Evolutionary conservation across 352 stramenopile genomes (phyloP).

Genomic region (Detonula confervacea): DNA sequence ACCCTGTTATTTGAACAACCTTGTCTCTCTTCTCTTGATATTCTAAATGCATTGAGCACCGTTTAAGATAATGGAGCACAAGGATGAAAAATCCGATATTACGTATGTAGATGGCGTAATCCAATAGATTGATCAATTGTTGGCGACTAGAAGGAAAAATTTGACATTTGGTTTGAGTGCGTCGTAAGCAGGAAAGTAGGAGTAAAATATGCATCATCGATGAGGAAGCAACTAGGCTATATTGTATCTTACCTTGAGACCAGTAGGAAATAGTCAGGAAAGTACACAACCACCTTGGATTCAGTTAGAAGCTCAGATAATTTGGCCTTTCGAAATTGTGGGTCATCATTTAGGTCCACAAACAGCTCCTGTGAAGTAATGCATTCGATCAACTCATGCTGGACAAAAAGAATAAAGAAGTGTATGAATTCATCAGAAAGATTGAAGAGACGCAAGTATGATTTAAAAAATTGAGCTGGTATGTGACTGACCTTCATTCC

Average conservation of each 20-base stretch:
- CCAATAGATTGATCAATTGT: conserved; percentile 71
- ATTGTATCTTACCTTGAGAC: conserved; percentile 44
- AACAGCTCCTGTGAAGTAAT: conserved; percentile 62
- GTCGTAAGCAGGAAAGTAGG: too few relatives aligned
- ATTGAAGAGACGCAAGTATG: not conserved
- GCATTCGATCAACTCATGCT: conserved; percentile 68
- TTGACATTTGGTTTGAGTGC: too few relatives aligned
- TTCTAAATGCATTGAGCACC: conserved; percentile 34
- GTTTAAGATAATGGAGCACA: conserved; percentile 36
- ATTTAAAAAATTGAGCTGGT: not conserved
- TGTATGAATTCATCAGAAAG: too few relatives aligned
- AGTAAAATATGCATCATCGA: too few relatives aligned
- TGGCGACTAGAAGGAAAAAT: conserved; percentile 35
- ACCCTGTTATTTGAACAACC: conserved; percentile 66
- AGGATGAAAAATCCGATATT: conserved; percentile 69
- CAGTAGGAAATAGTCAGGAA: conserved; percentile 70
- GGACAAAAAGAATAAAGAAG: not conserved
- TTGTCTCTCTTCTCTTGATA: conserved; percentile 56
- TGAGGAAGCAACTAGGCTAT: too few relatives aligned
- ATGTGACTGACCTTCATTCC: conserved; percentile 22
- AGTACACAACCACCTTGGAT: conserved; percentile 69
- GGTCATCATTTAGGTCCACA: conserved; percentile 67
- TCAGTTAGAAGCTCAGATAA: conserved; percentile 65
- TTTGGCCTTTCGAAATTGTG: conserved; percentile 54
- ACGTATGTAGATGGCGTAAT: conserved; percentile 64